phyloP scores from a whole-genome alignment of 805 yeast genomes.

The Dipodascopsis uninucleata region DNA sequence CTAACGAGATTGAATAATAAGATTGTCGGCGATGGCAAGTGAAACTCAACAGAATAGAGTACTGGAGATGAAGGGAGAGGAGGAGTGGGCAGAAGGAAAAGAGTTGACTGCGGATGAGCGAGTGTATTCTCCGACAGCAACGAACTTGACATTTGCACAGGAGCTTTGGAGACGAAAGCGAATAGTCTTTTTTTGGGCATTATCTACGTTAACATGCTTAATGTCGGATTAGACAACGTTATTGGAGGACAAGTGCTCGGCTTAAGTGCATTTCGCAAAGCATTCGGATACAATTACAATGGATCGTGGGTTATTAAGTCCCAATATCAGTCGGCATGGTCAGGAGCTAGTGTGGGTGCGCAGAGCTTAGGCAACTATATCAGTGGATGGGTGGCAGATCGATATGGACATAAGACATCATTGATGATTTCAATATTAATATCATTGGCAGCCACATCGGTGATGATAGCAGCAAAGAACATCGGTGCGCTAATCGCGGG shows the following conservation, averaged over 20 bases:
- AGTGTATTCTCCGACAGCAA: too few relatives aligned
- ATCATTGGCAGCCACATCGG: background rate
- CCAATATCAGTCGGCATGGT: background rate
- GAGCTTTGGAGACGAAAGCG: too few relatives aligned
- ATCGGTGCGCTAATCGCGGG: background rate
- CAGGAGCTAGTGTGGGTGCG: constrained; percentile 62
- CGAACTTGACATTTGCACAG: too few relatives aligned
- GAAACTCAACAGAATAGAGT: too few relatives aligned
- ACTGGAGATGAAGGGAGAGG: too few relatives aligned
- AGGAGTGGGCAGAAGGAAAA: too few relatives aligned
- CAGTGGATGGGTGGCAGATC: background rate
- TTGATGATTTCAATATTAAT: background rate
- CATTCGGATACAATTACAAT: background rate
- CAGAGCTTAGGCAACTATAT: constrained; percentile 57
- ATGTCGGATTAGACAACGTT: background rate
- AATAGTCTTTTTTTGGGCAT: constrained; percentile 40
- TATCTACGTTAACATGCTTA: background rate
- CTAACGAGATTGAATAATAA: too few relatives aligned
- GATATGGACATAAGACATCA: background rate
- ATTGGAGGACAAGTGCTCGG: background rate
- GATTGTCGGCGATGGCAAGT: too few relatives aligned
- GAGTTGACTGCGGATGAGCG: too few relatives aligned
- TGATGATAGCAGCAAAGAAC: background rate
- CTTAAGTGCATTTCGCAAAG: background rate
- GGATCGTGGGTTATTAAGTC: background rate